A percentile compares a stretch with the other conserved stretches of the same genome.
Evolutionary conservation across 306 rosid species (phyloP).

Genomic region (Datisca glomerata): DNA sequence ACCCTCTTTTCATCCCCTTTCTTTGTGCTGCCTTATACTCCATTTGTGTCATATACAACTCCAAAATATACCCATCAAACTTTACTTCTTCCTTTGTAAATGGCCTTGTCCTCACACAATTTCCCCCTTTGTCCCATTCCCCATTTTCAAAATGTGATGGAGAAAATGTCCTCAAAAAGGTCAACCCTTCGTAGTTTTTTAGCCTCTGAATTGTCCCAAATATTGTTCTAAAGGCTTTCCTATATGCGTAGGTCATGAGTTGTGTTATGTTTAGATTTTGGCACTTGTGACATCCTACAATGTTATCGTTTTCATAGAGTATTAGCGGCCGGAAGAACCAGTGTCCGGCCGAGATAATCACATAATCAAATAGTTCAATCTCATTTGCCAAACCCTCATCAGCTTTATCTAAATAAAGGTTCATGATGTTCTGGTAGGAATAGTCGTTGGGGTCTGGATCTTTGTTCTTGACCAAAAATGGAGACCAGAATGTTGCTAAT

Average conservation of each 20-base stretch:
- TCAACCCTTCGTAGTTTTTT: slow-evolving; percentile 45
- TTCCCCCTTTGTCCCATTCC: slow-evolving; percentile 80
- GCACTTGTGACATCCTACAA: slow-evolving; percentile 58
- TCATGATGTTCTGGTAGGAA: slow-evolving; percentile 36
- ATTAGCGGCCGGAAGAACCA: slow-evolving; percentile 74
- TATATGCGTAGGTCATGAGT: slow-evolving; percentile 35
- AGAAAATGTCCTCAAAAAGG: slow-evolving; percentile 74
- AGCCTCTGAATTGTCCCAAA: slow-evolving; percentile 30
- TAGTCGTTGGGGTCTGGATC: slow-evolving; percentile 37
- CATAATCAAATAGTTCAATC: slow-evolving; percentile 49
- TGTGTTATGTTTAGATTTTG: slow-evolving; percentile 25
- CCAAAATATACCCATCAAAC: slow-evolving; percentile 20
- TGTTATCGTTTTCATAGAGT: slow-evolving; percentile 33
- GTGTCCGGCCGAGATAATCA: slow-evolving; percentile 74
- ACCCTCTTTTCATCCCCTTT: slow-evolving; percentile 29
- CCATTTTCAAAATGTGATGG: slow-evolving; percentile 89
- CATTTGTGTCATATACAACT: slow-evolving; percentile 36
- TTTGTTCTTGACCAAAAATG: slow-evolving; percentile 41
- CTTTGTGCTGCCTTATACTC: slow-evolving; percentile 37
- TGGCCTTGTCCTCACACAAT: slow-evolving; percentile 58
- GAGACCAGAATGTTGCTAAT: slow-evolving; percentile 63
- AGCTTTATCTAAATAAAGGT: slow-evolving; percentile 49
- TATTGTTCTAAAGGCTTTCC: slow-evolving; percentile 51
- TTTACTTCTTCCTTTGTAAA: slow-evolving; percentile 31
- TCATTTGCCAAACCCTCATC: slow-evolving; percentile 44